Evolutionary conservation across 768 basidiomycete species (phyloP), one percentile per base, ranked within the genome.

Genomic region (Boletus subparvulus): DNA sequence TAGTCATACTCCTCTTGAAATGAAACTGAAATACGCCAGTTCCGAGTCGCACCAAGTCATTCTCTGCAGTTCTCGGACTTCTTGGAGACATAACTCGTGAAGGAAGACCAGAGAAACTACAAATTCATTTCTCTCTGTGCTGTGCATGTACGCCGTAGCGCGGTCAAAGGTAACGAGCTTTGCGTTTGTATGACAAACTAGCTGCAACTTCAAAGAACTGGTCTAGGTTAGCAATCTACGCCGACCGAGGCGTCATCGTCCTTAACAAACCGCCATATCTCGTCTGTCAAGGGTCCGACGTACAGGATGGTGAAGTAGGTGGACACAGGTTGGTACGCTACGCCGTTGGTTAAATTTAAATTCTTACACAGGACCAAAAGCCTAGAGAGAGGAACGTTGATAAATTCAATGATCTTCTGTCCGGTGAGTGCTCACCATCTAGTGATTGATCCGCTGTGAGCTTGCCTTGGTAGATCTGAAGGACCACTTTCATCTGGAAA

Each of bases 241-340:
- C 78, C 54, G 86, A 87, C 69, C 75, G 77, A 41, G 73, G 75
- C 19, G 54, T 81, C n/a, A 69, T 86, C 17, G 75, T 86, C 8
- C 61, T 86, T 41, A 83, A 86, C 63, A 88, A 88, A 64, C 85
- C 86, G 4, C 75, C 82, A 4, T 80, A 77, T 21, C 72, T 87
- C 41, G 66, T 83, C 13, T 84, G 82, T 54, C 86, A 87, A 69
- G 64, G 67, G 50, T 72, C 67, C 30, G 54, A 77, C 40, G 46
- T 16, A 55, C 67, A 67, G 48, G 55, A 62, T 49, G 46, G 42
- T 30, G 50, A 66, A 41, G 70, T 69, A 44, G 39, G 65, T 63
- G 49, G 28, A 47, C 44, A 37, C 46, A 46, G 49, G 24, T 40
- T 55, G 48, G 40, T 46, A 48, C 41, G 32, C 41, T 50, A 40